Base-by-base conservation (phyloP, 2,329 filamentous ascomycete genomes). In the Boeremia lycopersici region DNA sequence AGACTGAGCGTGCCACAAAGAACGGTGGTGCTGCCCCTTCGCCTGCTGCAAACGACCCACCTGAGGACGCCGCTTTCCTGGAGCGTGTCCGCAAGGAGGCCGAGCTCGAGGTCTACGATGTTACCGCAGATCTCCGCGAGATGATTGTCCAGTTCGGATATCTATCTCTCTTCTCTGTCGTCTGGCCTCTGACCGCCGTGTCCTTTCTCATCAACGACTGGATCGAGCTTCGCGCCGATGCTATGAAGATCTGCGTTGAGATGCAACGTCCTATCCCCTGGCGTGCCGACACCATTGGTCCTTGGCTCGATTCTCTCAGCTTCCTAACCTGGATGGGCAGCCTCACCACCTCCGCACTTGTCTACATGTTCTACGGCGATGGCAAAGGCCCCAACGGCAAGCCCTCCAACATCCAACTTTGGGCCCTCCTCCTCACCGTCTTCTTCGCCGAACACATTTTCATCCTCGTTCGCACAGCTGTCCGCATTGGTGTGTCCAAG, bases 141-240 rank as follows among this genome's bases (percentile, higher is more conserved):
- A 76, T 70, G 67, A 58, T 68, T 33, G 60, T 74, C 33, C 79
- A 82, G 66, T 91, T 84, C 80, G 91, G 93, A 28, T 98, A 97
- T 72, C 82, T 99, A 0, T 89, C 90, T 0, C 83, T 98, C 9
- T 98, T 98, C 75, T 95, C 91, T 0, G 90, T 95, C 2, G 87
- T 96, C 49, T 99, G 95, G 95, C 95, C 95, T 0, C 80, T 98
- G n/a, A 93, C 93, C 0, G 88, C 89, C 2, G 82, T 91, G 52
- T 93, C 89, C 1, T 98, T 98, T 78, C 79, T 98, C 11, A 79
- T 95, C 75, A 98, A 98, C 78, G 96, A 98, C 78, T 98, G 93
- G 92, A 79, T 99, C 53, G 95, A 98, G 73, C 84, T 98, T 34
- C 89, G 95, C 36, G 91, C 91, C 0, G 95, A 99, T 71, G 93